A percentile compares a stretch with the other conserved stretches of the same genome.
These are phyloP conservation scores for Amaranthus palmeri DNA, from an alignment of 148 eudicot genomes.

Conservation along the genomic window DNA sequence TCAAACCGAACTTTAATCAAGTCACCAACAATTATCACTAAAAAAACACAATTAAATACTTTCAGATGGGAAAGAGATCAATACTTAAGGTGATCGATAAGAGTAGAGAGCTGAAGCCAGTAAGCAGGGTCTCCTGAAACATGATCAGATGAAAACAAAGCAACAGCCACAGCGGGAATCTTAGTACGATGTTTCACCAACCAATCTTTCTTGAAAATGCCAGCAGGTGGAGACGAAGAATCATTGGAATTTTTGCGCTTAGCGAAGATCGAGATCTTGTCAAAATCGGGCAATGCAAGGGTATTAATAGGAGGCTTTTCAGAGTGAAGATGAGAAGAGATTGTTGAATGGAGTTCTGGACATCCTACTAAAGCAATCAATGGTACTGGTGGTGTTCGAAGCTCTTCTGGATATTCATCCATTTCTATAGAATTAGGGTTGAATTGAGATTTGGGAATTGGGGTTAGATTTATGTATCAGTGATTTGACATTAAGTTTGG, in stretches of 20 bases:
- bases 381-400: slow-evolving; percentile 89
- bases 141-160: slow-evolving; percentile 49
- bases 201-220: slow-evolving; percentile 82
- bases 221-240: slow-evolving; percentile 21
- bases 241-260: slow-evolving; percentile 26
- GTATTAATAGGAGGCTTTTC: slow-evolving; percentile 83
- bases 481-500: too few relatives aligned
- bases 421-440: slow-evolving; percentile 21
- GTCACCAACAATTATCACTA: background rate
- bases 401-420: slow-evolving; percentile 94
- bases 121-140: slow-evolving; percentile 85
- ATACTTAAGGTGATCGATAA: slow-evolving; percentile 81
- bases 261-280: slow-evolving; percentile 56
- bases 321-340: slow-evolving; percentile 71
- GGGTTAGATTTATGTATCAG: slow-evolving; percentile 4
- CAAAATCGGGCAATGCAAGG: slow-evolving; percentile 86
- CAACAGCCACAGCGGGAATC: slow-evolving; percentile 75
- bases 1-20: background rate
- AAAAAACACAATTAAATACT: background rate
- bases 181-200: slow-evolving; percentile 73
- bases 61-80: slow-evolving; percentile 3
- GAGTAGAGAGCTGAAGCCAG: slow-evolving; percentile 80
- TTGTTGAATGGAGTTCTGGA: slow-evolving; percentile 60
- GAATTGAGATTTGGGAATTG: background rate
- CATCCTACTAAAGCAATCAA: slow-evolving; percentile 59